Base-by-base conservation (phyloP, 2,329 filamentous ascomycete genomes). In the Nigrospora sphaerica region DNA sequence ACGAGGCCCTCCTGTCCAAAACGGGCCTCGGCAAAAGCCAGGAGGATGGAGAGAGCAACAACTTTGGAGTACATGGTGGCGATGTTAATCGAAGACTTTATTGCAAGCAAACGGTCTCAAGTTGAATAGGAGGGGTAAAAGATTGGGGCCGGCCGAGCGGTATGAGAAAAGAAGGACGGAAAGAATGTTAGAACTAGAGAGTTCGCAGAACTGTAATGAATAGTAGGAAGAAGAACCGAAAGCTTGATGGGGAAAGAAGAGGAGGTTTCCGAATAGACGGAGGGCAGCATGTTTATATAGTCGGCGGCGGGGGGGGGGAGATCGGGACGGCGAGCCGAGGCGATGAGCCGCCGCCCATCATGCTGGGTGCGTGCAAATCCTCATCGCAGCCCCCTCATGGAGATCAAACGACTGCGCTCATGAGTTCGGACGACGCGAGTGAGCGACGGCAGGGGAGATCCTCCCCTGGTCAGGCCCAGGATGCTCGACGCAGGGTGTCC, bases 1-100 rank as follows among this genome's bases (percentile, higher is more conserved):
- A 80, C 74, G 38, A 70, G 55, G 56, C 83, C 77, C 62, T 86
- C 82, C 64, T 84, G 80, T 39, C 75, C 76, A 62, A 86, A 85
- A 54, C 82, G 73, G 49, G 76, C 76, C 51, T 77, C 66, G 51
- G 65, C 68, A 41, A 69, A 56, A 36, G 72, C 70, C 57, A 71
- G 48, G 36, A 75, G 57, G 57, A 62, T 58, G 39, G 69, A 57
- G 49, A 73, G 54, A 53, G 72, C 46, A 51, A 67, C 45, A 38
- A 62, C 45, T 57, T 71, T 72, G 56, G 64, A 58, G 53, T 70
- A 68, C 72, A 75, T 76, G 49, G 52, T 69, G 57, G 46, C 42
- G 46, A 45, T 53, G 41, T 51, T 44, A 38, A 50, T 46, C 18
- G 39, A 39, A 53, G 38, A 31, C 16, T 16, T 37, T 46, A 18